A percentile compares a stretch with the other conserved stretches of the same genome.
These are phyloP conservation scores for Quercus gilva DNA, from an alignment of 306 rosid genomes.

Conservation along the genomic window DNA sequence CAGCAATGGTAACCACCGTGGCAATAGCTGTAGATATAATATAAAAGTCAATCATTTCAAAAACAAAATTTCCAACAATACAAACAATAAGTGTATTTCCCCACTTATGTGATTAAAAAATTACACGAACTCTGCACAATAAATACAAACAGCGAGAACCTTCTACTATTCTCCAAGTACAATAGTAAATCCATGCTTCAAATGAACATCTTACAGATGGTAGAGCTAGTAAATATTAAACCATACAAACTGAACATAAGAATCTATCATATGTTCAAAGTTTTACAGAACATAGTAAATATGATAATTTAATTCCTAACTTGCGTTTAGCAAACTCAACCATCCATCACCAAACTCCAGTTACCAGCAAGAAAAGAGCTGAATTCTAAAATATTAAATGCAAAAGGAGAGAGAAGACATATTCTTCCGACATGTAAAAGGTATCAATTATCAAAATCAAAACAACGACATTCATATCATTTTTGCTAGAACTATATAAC, in stretches of 20 bases:
- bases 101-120: not conserved
- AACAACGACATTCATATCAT: not conserved
- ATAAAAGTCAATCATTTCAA: not conserved
- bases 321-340: not conserved
- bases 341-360: not conserved
- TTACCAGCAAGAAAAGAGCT: not conserved
- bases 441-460: not conserved
- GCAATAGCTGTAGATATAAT: constrained; percentile 59
- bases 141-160: not conserved
- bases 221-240: not conserved
- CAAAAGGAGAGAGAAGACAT: not conserved
- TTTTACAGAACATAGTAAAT: not conserved
- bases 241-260: not conserved
- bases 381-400: not conserved
- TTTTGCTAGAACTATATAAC: not conserved
- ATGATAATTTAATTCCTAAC: not conserved
- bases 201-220: not conserved
- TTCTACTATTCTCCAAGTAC: not conserved
- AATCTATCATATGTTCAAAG: not conserved
- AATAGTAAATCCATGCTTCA: not conserved
- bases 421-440: not conserved
- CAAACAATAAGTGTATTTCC: not conserved
- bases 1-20: constrained; percentile 76
- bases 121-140: not conserved
- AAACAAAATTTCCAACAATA: not conserved